Evolutionary conservation across 768 basidiomycete genomes (phyloP).

Genomic region (Lentinula guzmanii): DNA sequence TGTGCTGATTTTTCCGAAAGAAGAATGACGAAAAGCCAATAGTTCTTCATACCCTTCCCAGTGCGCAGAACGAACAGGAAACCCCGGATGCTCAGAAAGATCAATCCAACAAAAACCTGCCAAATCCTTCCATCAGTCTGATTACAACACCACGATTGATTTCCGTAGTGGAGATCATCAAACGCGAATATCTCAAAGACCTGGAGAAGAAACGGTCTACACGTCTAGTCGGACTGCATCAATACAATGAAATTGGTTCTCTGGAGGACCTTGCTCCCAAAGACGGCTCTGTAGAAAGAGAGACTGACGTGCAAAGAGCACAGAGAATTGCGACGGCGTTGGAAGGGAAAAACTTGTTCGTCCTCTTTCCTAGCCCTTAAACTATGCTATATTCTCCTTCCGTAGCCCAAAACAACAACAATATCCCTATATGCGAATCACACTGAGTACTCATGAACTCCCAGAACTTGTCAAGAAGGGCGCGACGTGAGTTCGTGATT

Average conservation of each 20-base stretch:
- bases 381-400: background rate
- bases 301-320: conserved; percentile 25
- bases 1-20: conserved; percentile 21
- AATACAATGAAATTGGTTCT: conserved; percentile 68
- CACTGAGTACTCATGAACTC: conserved; percentile 43
- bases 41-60: conserved; percentile 56
- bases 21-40: conserved; percentile 42
- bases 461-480: conserved; percentile 30
- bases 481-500: conserved; percentile 42
- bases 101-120: conserved; percentile 6
- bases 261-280: conserved; percentile 36
- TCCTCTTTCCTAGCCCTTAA: background rate
- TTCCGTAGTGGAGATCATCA: conserved; percentile 78
- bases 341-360: conserved; percentile 38
- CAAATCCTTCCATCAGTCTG: conserved; percentile 29
- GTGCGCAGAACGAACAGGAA: conserved; percentile 7
- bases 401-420: conserved; percentile 47
- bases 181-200: conserved; percentile 65
- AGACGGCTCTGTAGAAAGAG: conserved; percentile 9
- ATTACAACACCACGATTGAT: conserved; percentile 56
- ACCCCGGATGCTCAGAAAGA: conserved; percentile 7
- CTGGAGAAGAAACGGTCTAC: conserved; percentile 35
- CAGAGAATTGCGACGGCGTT: conserved; percentile 37
- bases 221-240: conserved; percentile 55
- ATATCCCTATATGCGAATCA: conserved; percentile 68